Conservation (phyloP, 768 basidiomycete species). For the Podaxis sp. region DNA sequence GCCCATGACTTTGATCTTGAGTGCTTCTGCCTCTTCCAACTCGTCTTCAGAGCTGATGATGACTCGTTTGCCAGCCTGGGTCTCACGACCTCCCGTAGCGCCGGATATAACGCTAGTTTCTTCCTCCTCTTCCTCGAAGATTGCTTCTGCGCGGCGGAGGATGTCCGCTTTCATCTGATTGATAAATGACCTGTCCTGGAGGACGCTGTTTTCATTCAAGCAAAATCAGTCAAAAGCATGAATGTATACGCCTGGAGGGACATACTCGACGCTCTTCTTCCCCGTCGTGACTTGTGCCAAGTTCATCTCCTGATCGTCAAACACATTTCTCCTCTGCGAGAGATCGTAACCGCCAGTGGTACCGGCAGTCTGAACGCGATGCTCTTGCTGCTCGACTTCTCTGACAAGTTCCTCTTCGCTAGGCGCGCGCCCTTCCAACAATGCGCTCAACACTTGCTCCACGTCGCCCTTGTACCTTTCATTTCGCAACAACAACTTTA, state of each 20-base stretch:
- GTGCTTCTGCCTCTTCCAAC: conserved; percentile 20
- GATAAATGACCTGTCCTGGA: conserved; percentile 59
- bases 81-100: background rate
- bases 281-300: conserved; percentile 56
- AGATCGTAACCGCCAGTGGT: conserved; percentile 20
- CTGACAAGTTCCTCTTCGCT: conserved; percentile 26
- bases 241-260: background rate
- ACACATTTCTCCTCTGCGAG: conserved; percentile 66
- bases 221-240: background rate
- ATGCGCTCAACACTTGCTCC: conserved; percentile 64
- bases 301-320: conserved; percentile 74
- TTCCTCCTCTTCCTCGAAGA: conserved; percentile 63
- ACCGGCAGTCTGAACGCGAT: background rate
- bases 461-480: conserved; percentile 51
- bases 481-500: conserved; percentile 56
- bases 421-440: conserved; percentile 76
- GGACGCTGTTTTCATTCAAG: conserved; percentile 33
- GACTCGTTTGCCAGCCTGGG: background rate
- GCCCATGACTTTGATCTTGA: conserved; percentile 47
- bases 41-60: conserved; percentile 16
- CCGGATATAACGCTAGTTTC: conserved; percentile 17
- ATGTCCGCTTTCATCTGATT: conserved; percentile 84
- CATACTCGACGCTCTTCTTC: conserved; percentile 56
- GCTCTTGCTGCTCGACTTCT: conserved; percentile 9
- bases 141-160: conserved; percentile 69